Percentiles rank a stretch among this genome's conserved stretches.
These are phyloP conservation scores for Trichoderma cornu-damae DNA, from an alignment of 2,329 filamentous ascomycete species.

Conservation along the genomic window DNA sequence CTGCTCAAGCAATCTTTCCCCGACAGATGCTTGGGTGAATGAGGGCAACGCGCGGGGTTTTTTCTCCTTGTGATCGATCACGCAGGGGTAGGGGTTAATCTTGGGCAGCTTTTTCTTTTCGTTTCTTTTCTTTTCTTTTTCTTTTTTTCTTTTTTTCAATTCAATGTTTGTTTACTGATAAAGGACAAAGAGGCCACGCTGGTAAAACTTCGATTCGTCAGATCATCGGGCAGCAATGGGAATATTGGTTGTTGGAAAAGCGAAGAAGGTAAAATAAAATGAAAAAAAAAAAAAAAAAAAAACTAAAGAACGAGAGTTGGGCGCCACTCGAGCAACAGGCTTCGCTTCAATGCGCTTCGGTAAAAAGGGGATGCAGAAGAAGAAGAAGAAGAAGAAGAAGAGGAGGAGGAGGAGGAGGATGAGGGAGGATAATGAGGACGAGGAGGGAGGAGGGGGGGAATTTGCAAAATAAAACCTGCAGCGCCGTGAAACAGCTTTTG, in stretches of 20 bases:
- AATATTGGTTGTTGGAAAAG: background rate
- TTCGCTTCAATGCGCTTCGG: background rate
- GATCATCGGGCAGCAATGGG: background rate
- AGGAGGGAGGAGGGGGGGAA: background rate
- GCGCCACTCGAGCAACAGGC: background rate
- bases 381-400: background rate
- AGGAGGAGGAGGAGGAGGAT: background rate
- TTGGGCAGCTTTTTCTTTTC: conserved; percentile 4
- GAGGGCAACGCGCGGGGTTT: conserved; percentile 9
- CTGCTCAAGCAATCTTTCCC: background rate
- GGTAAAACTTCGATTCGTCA: background rate
- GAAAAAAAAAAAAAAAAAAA: background rate
- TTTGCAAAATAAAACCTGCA: background rate
- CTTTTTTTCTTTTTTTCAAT: too few relatives aligned
- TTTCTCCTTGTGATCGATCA: background rate
- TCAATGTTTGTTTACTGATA: conserved; percentile 11
- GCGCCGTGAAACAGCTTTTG: conserved; percentile 16
- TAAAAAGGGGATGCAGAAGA: background rate
- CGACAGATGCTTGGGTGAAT: background rate
- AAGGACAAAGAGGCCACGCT: background rate
- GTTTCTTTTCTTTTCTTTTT: too few relatives aligned
- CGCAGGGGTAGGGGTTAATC: background rate
- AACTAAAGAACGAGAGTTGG: conserved; percentile 2
- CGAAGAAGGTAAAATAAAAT: background rate
- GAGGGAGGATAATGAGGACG: too few relatives aligned